These are phyloP conservation scores for Monilinia vaccinii-corymbosi DNA, from an alignment of 2,329 filamentous ascomycete genomes.

Conservation along the genomic window DNA sequence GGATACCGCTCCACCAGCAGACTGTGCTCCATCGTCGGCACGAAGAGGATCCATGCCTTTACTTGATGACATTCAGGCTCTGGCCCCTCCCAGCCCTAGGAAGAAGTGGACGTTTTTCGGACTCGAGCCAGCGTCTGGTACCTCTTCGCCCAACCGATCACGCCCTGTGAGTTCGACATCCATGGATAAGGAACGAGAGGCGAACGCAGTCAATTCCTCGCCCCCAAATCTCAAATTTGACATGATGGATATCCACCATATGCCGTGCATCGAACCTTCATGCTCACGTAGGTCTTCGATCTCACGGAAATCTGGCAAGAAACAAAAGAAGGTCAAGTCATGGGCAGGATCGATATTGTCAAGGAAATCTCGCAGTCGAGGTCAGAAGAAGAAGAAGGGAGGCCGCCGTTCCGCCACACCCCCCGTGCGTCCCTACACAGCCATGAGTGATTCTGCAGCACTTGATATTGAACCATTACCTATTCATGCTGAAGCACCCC, in stretches of 20 bases:
- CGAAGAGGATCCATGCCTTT: conserved; percentile 53
- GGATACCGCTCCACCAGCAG: conserved; percentile 32
- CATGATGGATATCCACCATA: conserved; percentile 16
- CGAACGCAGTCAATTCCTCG: conserved; percentile 10
- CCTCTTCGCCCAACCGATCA: conserved; percentile 37
- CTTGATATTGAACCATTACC: conserved; percentile 15
- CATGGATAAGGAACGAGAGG: conserved; percentile 28
- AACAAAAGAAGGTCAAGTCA: conserved; percentile 65
- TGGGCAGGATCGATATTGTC: conserved; percentile 45
- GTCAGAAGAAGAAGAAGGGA: conserved; percentile 32
- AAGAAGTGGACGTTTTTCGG: conserved; percentile 30
- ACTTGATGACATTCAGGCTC: conserved; percentile 31
- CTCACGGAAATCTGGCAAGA: conserved; percentile 35
- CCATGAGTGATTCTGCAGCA: conserved; percentile 21
- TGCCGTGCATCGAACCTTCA: conserved; percentile 20
- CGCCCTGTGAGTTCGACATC: conserved; percentile 35
- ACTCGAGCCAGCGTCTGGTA: conserved; percentile 26
- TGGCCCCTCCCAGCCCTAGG: conserved; percentile 28
- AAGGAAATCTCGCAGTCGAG: conserved; percentile 38
- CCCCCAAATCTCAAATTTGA: neutral
- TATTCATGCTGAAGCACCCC: conserved; percentile 4
- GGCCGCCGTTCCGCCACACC: conserved; percentile 36
- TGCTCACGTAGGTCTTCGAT: conserved; percentile 24
- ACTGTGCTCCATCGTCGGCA: conserved; percentile 17
- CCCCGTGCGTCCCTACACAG: conserved; percentile 30